Conservation (phyloP, 2,329 filamentous ascomycete species). For the Colletotrichum limetticola region DNA sequence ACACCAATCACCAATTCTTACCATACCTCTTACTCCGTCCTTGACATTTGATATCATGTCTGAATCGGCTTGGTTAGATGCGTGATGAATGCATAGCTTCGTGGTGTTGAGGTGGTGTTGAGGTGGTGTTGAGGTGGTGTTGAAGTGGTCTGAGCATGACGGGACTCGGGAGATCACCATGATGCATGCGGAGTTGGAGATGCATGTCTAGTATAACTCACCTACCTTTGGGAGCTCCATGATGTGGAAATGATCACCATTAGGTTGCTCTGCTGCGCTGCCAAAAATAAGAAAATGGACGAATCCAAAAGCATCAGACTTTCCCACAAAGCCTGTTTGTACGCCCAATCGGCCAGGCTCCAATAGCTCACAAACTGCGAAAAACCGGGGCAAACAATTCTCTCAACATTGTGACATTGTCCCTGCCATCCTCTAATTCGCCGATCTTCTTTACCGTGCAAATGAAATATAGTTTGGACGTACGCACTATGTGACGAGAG, state of each 20-base stretch:
- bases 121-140: background rate
- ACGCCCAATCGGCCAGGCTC: slow-evolving; percentile 5
- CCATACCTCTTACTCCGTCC: background rate
- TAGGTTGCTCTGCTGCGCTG: background rate
- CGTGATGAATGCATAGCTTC: background rate
- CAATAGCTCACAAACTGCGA: slow-evolving; percentile 6
- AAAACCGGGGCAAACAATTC: slow-evolving; percentile 1
- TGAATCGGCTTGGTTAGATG: background rate
- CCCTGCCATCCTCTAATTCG: background rate
- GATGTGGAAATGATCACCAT: no score
- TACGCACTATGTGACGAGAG: slow-evolving; percentile 30
- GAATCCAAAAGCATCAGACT: background rate
- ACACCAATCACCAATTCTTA: slow-evolving; percentile 13
- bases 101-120: background rate
- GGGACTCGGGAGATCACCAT: slow-evolving; percentile 2
- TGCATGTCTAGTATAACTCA: background rate
- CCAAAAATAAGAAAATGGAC: background rate
- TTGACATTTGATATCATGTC: background rate
- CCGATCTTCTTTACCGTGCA: background rate
- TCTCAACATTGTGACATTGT: no score
- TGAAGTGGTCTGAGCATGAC: slow-evolving; percentile 3
- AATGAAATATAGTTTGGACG: background rate
- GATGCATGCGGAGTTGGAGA: slow-evolving; percentile 13
- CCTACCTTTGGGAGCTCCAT: background rate
- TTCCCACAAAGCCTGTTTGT: background rate